Percentiles rank a stretch among this genome's conserved stretches.
phyloP scores from a whole-genome alignment of 106 monocot genomes.

The Dioscorea alata region DNA sequence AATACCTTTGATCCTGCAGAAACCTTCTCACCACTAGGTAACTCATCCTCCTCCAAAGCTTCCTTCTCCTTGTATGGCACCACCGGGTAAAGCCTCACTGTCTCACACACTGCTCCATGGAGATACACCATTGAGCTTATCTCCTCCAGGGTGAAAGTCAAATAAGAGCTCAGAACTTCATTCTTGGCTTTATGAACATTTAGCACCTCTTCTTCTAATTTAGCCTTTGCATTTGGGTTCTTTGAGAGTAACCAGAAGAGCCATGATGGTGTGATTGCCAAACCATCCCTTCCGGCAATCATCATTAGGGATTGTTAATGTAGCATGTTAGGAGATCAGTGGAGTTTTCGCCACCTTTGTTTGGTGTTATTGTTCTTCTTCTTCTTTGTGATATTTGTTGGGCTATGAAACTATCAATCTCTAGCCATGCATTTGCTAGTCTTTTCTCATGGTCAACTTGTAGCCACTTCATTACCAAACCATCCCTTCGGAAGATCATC shows the following conservation, averaged over 20 bases:
- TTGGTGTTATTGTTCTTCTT: not conserved
- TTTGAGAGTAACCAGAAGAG: not conserved
- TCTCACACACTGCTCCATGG: too few relatives aligned
- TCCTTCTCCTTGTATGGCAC: too few relatives aligned
- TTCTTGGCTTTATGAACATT: too few relatives aligned
- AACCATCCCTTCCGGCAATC: not conserved
- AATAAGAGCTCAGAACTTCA: too few relatives aligned
- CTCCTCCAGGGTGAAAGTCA: too few relatives aligned
- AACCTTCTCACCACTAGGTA: too few relatives aligned
- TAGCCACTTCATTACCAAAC: too few relatives aligned
- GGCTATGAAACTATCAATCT: not conserved
- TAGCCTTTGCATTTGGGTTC: not conserved
- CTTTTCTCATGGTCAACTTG: not conserved
- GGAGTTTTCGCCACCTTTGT: not conserved
- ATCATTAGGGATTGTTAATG: not conserved
- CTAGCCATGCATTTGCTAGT: not conserved
- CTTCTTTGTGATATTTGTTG: not conserved
- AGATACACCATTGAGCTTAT: too few relatives aligned
- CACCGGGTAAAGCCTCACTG: too few relatives aligned
- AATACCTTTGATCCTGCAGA: too few relatives aligned
- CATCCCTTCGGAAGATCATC: too few relatives aligned
- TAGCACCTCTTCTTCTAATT: conserved; percentile 1
- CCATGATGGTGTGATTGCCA: not conserved
- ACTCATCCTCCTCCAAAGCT: too few relatives aligned
- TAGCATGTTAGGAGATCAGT: not conserved